Percentiles rank a stretch among this genome's conserved stretches.
These are phyloP conservation scores for Rhodotorula paludigena DNA, from an alignment of 768 basidiomycete genomes.

Conservation along the genomic window DNA sequence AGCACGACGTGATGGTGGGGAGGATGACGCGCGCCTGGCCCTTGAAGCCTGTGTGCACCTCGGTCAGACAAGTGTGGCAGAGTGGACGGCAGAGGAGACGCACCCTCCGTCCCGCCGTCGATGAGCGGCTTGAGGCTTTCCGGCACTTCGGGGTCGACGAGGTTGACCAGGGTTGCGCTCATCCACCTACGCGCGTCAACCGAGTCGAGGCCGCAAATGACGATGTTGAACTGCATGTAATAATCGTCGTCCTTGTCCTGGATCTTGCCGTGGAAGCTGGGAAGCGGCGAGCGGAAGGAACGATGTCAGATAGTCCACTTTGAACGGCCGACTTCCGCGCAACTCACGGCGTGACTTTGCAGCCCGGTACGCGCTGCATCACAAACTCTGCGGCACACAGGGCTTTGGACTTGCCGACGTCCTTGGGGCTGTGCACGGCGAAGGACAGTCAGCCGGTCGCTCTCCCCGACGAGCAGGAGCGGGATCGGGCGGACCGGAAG, in stretches of 20 bases:
- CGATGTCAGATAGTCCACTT: too few relatives aligned
- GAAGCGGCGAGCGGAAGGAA: background rate
- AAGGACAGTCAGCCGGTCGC: background rate
- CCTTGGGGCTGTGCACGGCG: conserved; percentile 59
- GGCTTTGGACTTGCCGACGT: conserved; percentile 92
- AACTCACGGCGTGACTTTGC: conserved; percentile 90
- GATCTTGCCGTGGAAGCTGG: conserved; percentile 91
- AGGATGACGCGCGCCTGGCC: conserved; percentile 96
- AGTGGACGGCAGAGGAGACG: background rate
- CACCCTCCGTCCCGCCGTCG: conserved; percentile 97
- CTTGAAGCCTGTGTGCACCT: conserved; percentile 69
- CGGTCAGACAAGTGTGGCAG: background rate
- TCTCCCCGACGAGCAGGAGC: background rate
- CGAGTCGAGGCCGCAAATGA: conserved; percentile 95
- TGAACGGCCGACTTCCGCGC: too few relatives aligned
- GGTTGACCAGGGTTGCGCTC: conserved; percentile 90
- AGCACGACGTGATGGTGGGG: conserved; percentile 90
- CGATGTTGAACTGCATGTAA: conserved; percentile 92
- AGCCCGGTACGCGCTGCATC: conserved; percentile 91
- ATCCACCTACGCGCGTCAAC: conserved; percentile 98
- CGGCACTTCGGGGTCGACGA: conserved; percentile 86
- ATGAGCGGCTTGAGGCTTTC: conserved; percentile 94
- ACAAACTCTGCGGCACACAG: conserved; percentile 90
- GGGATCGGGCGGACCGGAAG: conserved; percentile 62
- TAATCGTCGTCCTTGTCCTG: conserved; percentile 95